Base-by-base conservation (phyloP, 2,329 filamentous ascomycete genomes). In the Pseudonectria buxi region DNA sequence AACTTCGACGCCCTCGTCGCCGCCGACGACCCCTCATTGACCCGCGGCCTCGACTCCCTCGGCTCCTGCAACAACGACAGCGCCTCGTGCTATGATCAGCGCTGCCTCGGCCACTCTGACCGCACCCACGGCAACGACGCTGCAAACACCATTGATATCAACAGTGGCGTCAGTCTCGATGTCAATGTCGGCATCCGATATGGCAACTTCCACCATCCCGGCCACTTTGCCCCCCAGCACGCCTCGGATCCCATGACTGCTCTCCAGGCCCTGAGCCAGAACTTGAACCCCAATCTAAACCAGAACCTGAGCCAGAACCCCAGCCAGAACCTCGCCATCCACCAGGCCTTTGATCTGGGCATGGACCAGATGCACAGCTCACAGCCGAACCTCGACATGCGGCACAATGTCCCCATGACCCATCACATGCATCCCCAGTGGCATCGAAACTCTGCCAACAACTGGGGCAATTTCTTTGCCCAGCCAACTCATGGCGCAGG, bases 41-140 rank as follows among this genome's bases (percentile, higher is more conserved):
- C 49, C 12, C 43, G 51, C 12, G 51, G 45, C 12, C 40, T 59
- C 10, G 51, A 50, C 26, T 37, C 47, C 9, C 50, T 55, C 18
- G 48, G 49, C 6, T 47, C 44, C 10, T 54, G 53, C 39, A 42
- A 51, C 30, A 58, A 62, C 32, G 51, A 55, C 25, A 56, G 62
- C 32, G 49, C 49, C 32, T 51, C 53, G 16, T 62, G 58, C 41
- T 49, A 60, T 16, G 55, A 56, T 13, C 48, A 51, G 32, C 48
- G 48, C 16, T 51, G 48, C 31, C 49, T 51, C 24, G 46, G 49
- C 31, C 48, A 50, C 34, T 50, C 18, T 22, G 18, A 22, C 18
- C 18, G 18, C 18, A 9, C 5, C 18, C 18, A 47, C 24, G 44
- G 46, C 14, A 47, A 44, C 35, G 39, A 35, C 30, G 36, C 36